Percentiles rank a stretch among this genome's conserved stretches.
These are phyloP conservation scores for Panellus pusillus DNA, from an alignment of 768 basidiomycete species.

Conservation along the genomic window DNA sequence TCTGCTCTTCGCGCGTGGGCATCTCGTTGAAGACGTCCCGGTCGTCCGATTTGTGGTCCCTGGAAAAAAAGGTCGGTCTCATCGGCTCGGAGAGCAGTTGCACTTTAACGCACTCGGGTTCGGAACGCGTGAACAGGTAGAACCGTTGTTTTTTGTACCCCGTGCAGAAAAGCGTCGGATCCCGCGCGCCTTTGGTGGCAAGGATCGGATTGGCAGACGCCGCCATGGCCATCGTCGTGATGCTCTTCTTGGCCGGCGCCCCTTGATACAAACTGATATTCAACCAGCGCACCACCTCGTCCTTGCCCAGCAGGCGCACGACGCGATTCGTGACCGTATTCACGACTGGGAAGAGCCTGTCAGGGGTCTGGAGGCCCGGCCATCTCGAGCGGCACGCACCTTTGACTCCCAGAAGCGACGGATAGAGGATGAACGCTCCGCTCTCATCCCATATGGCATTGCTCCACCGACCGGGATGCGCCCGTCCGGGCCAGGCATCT, in stretches of 20 bases:
- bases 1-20: conserved; percentile 95
- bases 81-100: background rate
- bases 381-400: conserved; percentile 44
- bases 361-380: background rate
- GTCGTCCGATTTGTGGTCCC: conserved; percentile 84
- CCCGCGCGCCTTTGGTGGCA: conserved; percentile 77
- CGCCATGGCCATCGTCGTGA: conserved; percentile 90
- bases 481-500: conserved; percentile 76
- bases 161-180: conserved; percentile 91
- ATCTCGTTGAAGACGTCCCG: conserved; percentile 98
- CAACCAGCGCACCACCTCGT: conserved; percentile 89
- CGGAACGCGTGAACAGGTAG: conserved; percentile 89
- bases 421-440: conserved; percentile 91
- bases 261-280: conserved; percentile 93
- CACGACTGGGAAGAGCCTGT: conserved; percentile 58
- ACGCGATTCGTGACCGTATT: conserved; percentile 95
- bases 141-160: conserved; percentile 92
- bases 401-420: conserved; percentile 93
- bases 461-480: conserved; percentile 74
- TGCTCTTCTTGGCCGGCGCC: conserved; percentile 78
- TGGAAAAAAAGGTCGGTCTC: conserved; percentile 27
- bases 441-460: conserved; percentile 98
- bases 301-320: conserved; percentile 84
- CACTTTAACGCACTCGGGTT: conserved; percentile 80
- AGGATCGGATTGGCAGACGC: conserved; percentile 95